Percentiles rank a stretch among this genome's conserved stretches.
Evolutionary conservation across 257 asterid species (phyloP).

Genomic region (Osmanthus fragrans): DNA sequence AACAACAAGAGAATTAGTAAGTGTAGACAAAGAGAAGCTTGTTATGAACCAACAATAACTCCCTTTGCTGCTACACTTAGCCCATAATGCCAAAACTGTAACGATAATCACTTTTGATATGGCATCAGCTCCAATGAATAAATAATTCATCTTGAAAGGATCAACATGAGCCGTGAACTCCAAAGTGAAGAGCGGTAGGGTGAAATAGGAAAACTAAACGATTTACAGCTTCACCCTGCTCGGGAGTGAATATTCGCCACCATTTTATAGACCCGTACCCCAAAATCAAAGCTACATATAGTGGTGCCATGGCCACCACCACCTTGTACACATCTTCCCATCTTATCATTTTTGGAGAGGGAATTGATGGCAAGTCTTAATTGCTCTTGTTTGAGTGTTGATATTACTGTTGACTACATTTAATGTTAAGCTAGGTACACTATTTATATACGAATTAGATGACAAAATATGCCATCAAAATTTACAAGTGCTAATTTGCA

Average conservation of each 20-base stretch:
- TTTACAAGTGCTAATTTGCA: not conserved
- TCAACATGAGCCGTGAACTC: conserved; percentile 55
- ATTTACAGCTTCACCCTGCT: conserved; percentile 57
- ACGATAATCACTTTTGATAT: conserved; percentile 50
- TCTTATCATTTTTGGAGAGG: conserved; percentile 41
- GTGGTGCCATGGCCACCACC: conserved; percentile 50
- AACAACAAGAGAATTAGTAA: conserved; percentile 56
- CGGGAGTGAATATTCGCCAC: conserved; percentile 54
- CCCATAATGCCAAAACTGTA: conserved; percentile 40
- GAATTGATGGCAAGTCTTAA: not conserved
- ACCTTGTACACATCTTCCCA: conserved; percentile 64
- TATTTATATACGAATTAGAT: not conserved
- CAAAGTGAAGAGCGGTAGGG: conserved; percentile 54
- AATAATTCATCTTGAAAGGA: conserved; percentile 59
- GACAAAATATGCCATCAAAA: not conserved
- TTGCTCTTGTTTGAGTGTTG: not conserved
- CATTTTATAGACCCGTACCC: conserved; percentile 61
- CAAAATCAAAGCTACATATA: conserved; percentile 48
- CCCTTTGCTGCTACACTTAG: conserved; percentile 43
- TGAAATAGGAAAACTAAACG: conserved; percentile 45
- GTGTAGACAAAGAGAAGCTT: conserved; percentile 49
- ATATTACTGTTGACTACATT: not conserved
- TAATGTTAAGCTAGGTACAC: not conserved
- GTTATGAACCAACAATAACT: conserved; percentile 59
- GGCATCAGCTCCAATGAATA: conserved; percentile 50